Evolutionary conservation across 2,329 filamentous ascomycete species (phyloP).

Genomic region (Apiospora marii): DNA sequence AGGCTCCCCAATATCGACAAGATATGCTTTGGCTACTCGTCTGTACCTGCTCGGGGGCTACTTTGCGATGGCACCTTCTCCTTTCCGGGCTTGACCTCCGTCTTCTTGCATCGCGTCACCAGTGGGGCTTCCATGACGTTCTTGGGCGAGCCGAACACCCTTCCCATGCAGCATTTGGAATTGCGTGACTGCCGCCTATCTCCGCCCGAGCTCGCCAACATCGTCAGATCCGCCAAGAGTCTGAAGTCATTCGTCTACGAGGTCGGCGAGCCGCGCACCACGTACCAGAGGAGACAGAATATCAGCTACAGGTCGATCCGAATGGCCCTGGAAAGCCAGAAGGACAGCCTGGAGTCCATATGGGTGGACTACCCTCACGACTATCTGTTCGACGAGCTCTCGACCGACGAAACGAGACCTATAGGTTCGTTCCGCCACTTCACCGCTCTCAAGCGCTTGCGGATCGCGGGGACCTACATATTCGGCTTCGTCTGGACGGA

Average conservation of each 20-base stretch:
- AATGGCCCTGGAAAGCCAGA: conserved; percentile 24
- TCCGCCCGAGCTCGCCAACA: conserved; percentile 19
- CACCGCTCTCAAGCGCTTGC: conserved; percentile 27
- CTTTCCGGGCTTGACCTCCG: conserved; percentile 10
- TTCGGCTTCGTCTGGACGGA: conserved; percentile 28
- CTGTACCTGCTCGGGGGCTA: conserved; percentile 3
- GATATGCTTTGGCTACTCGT: conserved; percentile 26
- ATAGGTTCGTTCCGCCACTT: conserved; percentile 26
- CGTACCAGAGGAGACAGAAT: conserved; percentile 24
- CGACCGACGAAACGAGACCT: conserved; percentile 24
- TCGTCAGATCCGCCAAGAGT: conserved; percentile 18
- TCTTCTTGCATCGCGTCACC: conserved; percentile 26
- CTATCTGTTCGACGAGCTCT: conserved; percentile 26
- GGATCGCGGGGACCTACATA: conserved; percentile 28
- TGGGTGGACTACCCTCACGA: conserved; percentile 29
- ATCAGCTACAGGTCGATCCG: conserved; percentile 28
- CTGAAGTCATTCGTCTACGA: conserved; percentile 28
- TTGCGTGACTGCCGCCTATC: conserved; percentile 27
- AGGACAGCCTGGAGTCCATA: conserved; percentile 27
- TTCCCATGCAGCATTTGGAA: conserved; percentile 26
- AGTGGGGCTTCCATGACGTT: conserved; percentile 3
- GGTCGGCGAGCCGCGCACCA: conserved; percentile 27
- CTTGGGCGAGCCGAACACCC: conserved; percentile 2
- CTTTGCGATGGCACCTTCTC: conserved; percentile 22
- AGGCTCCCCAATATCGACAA: conserved; percentile 17